phyloP scores from a whole-genome alignment of 1,139 yeast genomes.

The Saccharomyces hybrid region DNA sequence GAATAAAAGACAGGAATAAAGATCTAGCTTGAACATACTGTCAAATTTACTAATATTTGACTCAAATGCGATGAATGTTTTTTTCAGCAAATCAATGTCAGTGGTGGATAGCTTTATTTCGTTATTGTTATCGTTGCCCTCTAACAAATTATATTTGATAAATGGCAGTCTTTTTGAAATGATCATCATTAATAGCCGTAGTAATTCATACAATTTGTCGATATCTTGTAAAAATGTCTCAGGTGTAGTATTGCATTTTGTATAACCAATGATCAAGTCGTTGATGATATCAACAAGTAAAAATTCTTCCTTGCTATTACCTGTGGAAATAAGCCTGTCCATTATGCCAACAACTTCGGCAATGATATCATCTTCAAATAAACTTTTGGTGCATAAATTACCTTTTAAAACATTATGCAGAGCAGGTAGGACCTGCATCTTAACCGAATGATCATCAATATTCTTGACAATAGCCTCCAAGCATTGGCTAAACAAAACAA shows the following conservation, averaged over 20 bases:
- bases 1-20: constrained; percentile 61
- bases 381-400: constrained; percentile 48
- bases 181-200: constrained; percentile 65
- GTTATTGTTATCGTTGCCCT: constrained; percentile 28
- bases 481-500: constrained; percentile 77
- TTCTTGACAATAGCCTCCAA: constrained; percentile 58
- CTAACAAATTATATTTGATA: constrained; percentile 38
- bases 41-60: constrained; percentile 61
- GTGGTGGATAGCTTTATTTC: constrained; percentile 19
- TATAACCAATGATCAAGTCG: constrained; percentile 36
- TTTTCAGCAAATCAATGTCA: constrained; percentile 43
- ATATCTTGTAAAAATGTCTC: constrained; percentile 44
- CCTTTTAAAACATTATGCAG: constrained; percentile 52
- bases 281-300: constrained; percentile 51
- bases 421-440: constrained; percentile 44
- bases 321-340: constrained; percentile 63
- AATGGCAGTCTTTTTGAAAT: constrained; percentile 56
- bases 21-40: constrained; percentile 56
- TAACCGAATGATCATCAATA: constrained; percentile 18
- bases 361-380: constrained; percentile 64
- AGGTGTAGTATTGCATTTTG: constrained; percentile 27
- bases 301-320: constrained; percentile 45
- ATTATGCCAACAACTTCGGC: constrained; percentile 69
- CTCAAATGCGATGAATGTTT: constrained; percentile 49
- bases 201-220: constrained; percentile 73